These are phyloP conservation scores for Cubamyces sp. DNA, from an alignment of 768 basidiomycete species.

Conservation along the genomic window DNA sequence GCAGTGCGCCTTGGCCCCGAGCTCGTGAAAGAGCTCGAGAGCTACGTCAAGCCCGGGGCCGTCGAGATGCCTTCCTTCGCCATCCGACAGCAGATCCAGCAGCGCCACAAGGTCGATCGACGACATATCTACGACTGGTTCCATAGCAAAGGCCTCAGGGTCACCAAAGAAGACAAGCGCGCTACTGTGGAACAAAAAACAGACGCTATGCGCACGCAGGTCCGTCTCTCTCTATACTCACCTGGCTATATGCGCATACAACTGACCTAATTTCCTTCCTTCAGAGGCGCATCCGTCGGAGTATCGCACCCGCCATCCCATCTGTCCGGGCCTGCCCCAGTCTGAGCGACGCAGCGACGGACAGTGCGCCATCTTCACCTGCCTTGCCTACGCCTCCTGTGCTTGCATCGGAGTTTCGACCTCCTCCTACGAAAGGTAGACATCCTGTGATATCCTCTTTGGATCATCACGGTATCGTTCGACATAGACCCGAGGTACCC, in stretches of 20 bases:
- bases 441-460: background rate
- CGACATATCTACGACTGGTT: slow-evolving; percentile 82
- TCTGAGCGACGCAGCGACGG: background rate
- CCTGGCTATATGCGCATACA: slow-evolving; percentile 20
- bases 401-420: background rate
- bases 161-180: slow-evolving; percentile 34
- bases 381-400: slow-evolving; percentile 4
- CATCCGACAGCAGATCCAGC: slow-evolving; percentile 70
- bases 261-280: background rate
- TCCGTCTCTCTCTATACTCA: background rate
- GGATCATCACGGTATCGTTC: slow-evolving; percentile 1
- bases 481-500: background rate
- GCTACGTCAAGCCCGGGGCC: slow-evolving; percentile 67
- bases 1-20: slow-evolving; percentile 69
- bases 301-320: slow-evolving; percentile 11
- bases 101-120: slow-evolving; percentile 69
- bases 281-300: slow-evolving; percentile 19
- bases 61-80: slow-evolving; percentile 77
- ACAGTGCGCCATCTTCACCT: slow-evolving; percentile 12
- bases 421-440: background rate
- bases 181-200: slow-evolving; percentile 21
- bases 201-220: slow-evolving; percentile 24
- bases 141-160: slow-evolving; percentile 54
- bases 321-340: background rate
- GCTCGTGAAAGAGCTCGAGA: slow-evolving; percentile 72